Percentiles rank a stretch among this genome's conserved stretches.
These are phyloP conservation scores for Pleurotus salmoneostramineus DNA, from an alignment of 768 basidiomycete genomes.

Conservation along the genomic window DNA sequence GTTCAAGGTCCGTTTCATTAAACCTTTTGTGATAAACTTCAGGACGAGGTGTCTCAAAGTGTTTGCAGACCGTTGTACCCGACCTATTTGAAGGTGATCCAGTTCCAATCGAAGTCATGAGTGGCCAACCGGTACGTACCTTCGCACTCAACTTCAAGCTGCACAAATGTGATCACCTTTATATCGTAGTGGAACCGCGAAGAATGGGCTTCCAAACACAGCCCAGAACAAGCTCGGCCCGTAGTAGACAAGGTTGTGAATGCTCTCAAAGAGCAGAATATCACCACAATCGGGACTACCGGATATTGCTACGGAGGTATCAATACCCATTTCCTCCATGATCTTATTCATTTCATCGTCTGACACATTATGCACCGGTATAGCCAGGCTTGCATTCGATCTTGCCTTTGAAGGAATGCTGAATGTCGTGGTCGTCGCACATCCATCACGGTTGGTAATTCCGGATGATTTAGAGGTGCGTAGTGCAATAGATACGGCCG, in stretches of 20 bases:
- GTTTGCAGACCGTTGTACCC: conserved; percentile 28
- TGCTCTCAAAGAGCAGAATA: conserved; percentile 26
- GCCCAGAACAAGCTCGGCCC: conserved; percentile 17
- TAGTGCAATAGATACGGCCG: neutral
- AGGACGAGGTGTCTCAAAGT: too few relatives aligned
- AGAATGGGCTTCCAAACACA: conserved; percentile 27
- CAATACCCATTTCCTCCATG: conserved; percentile 11
- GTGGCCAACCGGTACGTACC: conserved; percentile 10
- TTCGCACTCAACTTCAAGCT: neutral
- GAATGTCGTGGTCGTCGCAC: conserved; percentile 44
- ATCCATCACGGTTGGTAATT: conserved; percentile 56
- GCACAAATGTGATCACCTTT: neutral
- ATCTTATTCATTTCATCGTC: conserved; percentile 11
- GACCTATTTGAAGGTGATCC: conserved; percentile 35
- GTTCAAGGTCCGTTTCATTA: conserved; percentile 29
- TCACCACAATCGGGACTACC: conserved; percentile 24
- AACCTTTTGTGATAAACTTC: too few relatives aligned
- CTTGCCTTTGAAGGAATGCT: conserved; percentile 53
- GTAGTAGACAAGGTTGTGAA: conserved; percentile 24
- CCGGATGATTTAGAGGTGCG: conserved; percentile 61
- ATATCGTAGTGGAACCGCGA: conserved; percentile 12
- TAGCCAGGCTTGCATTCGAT: conserved; percentile 38
- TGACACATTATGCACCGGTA: conserved; percentile 22
- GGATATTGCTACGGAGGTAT: conserved; percentile 26
- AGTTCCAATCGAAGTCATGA: conserved; percentile 6